phyloP scores from a whole-genome alignment of 345 rosid species.

The Euphorbia lathyris region DNA sequence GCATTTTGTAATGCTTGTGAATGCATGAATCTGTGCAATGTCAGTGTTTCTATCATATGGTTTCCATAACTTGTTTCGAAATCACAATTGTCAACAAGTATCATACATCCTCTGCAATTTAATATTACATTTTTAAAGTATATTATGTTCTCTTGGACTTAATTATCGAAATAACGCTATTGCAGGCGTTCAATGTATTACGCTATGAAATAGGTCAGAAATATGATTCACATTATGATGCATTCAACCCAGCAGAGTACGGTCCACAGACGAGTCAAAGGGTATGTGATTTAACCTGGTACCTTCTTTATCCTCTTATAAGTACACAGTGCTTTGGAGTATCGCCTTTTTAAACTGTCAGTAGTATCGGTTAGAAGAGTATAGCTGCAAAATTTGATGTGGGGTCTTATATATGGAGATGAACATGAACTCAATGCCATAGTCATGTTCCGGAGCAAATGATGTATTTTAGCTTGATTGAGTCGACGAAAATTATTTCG shows the following conservation, averaged over 20 bases:
- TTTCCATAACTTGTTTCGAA: not conserved
- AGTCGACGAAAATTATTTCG: not conserved
- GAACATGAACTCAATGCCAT: not conserved
- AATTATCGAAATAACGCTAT: constrained; percentile 11
- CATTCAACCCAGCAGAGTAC: constrained; percentile 30
- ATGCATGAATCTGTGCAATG: not conserved
- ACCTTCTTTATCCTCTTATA: not conserved
- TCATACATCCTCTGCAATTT: not conserved
- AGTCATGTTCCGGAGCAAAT: not conserved
- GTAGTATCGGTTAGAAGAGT: not conserved
- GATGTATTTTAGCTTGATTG: too few relatives aligned
- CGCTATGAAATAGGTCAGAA: constrained; percentile 38
- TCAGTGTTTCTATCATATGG: not conserved
- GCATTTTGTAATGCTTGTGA: not conserved
- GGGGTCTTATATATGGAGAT: not conserved
- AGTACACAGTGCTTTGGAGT: not conserved
- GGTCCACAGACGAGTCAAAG: constrained; percentile 75
- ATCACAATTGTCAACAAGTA: not conserved
- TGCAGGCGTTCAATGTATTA: constrained; percentile 32
- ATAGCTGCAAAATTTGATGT: not conserved
- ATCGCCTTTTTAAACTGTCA: not conserved
- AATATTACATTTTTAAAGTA: not conserved
- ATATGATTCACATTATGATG: constrained; percentile 31
- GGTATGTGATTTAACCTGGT: constrained; percentile 31
- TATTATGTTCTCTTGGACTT: not conserved